Evolutionary conservation across 441 rosid species (phyloP), one percentile per base, ranked within the genome.

Genomic region (Euphorbia schlechtendalii): DNA sequence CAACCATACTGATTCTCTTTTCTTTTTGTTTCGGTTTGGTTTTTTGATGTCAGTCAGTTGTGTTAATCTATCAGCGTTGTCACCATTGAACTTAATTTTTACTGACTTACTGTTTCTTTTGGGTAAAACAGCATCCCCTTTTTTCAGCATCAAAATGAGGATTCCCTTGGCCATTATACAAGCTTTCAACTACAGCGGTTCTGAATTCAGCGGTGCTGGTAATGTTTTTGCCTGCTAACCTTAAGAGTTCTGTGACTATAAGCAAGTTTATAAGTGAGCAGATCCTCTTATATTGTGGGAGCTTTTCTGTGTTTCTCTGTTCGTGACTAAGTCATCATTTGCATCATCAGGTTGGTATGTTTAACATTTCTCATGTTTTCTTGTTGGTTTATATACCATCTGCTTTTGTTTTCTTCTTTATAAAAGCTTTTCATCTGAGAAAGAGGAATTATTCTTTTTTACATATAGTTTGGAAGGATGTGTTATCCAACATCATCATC

Each of bases 91-190:
- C n/a, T n/a, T n/a, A n/a, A n/a, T n/a, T n/a, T n/a, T n/a, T n/a
- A n/a, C n/a, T n/a, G n/a, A n/a, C n/a, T 43, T 69, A 56, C 51
- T n/a, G n/a, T n/a, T n/a, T n/a, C n/a, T n/a, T n/a, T n/a, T n/a
- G n/a, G n/a, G 11, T 43, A 75, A 49, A 49, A 59, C 86, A 93
- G 97, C 92, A 96, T 52, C 87, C 87, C 30, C 82, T 76, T 36
- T 83, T 82, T 90, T 81, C 72, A 86, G 90, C 81, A 88, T 90
- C 81, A 90, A 93, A 76, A 87, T 88, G 85, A 92, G 86, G 38
- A 74, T 90, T 43, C 86, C 89, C 40, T 76, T 80, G 3, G 90
- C 97, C n/a, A 13, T 76, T 49, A 61, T 66, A 49, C 71, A 70
- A 46, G 89, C 96, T 62, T 62, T 88, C 32, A 82, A 81, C 68